Evolutionary conservation across 441 rosid species (phyloP), one percentile per base, ranked within the genome.

Genomic region (Pelargonium cotyledonis): DNA sequence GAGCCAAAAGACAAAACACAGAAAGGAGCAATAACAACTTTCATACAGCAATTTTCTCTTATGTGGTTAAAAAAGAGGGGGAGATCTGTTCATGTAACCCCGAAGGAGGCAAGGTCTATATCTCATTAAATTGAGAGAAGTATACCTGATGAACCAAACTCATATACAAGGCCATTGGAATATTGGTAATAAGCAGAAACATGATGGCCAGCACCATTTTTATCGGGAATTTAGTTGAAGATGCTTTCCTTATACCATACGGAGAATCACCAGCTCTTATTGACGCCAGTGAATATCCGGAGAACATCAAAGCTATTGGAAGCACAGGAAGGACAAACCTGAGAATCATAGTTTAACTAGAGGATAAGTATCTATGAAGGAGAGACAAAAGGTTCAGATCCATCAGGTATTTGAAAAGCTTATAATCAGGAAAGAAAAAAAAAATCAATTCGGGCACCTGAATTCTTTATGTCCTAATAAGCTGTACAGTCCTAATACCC

Each of bases 301-400:
- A 85, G 77, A 94, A 88, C 70, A 91, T 86, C 85, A 91, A 80
- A 76, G 95, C 87, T 77, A 94, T 35, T 15, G 94, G 97, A 75
- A 94, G 96, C 81, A 88, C 91, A 68, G 96, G 97, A 60, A 94
- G 81, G 72, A 91, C 97, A 84, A 94, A 91, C 84, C 96, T 91
- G 89, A 62, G 76, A 67, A 62, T 79, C 76, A 83, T 60, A 72
- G 70, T 71, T 76, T 63, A 73, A 81, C 74, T 81, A 73, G 76
- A 81, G 58, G 73, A 75, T 43, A 64, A 63, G 67, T 31, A 72
- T 72, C 69, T 57, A 73, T 62, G 69, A 74, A 72, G 68, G 63
- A 63, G 70, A 66, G n/a, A 16, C 65, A 43, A 77, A 23, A 23
- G 26, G 26, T 23, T 23, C 11, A 10, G 44, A 35, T 71, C 66